These are phyloP conservation scores for Scopulariopsis brevicaulis DNA, from an alignment of 2,329 filamentous ascomycete species.

Conservation along the genomic window DNA sequence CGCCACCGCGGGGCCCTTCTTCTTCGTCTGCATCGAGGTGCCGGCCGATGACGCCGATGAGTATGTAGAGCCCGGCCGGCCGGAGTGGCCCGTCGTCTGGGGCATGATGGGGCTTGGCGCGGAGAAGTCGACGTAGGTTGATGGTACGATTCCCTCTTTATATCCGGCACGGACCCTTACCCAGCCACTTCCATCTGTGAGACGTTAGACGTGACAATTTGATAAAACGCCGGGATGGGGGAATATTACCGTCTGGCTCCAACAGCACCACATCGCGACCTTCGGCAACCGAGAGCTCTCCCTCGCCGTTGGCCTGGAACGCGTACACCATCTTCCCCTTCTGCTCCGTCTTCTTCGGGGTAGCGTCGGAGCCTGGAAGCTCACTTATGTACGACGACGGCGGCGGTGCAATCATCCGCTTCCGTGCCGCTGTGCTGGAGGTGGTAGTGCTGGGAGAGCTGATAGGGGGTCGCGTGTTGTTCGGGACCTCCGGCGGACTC, in stretches of 20 bases:
- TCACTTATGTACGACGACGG: slow-evolving; percentile 69
- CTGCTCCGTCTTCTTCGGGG: slow-evolving; percentile 33
- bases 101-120: slow-evolving; percentile 31
- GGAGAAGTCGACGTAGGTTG: slow-evolving; percentile 68
- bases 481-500: slow-evolving; percentile 14
- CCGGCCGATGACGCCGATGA: slow-evolving; percentile 62
- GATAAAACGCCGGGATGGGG: not conserved
- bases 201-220: slow-evolving; percentile 15
- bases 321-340: slow-evolving; percentile 82
- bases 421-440: slow-evolving; percentile 34
- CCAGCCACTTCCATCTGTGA: slow-evolving; percentile 81
- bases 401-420: slow-evolving; percentile 77
- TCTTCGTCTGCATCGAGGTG: slow-evolving; percentile 38
- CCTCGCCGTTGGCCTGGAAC: slow-evolving; percentile 71
- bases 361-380: slow-evolving; percentile 39
- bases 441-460: slow-evolving; percentile 14
- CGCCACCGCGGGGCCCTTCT: slow-evolving; percentile 85
- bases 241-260: slow-evolving; percentile 71
- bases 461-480: slow-evolving; percentile 10
- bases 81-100: slow-evolving; percentile 31
- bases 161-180: slow-evolving; percentile 66
- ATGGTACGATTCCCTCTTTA: slow-evolving; percentile 77
- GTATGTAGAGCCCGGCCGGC: slow-evolving; percentile 63
- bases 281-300: slow-evolving; percentile 71
- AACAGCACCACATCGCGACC: slow-evolving; percentile 67